These are phyloP conservation scores for Debaryomyces prosopidis DNA, from an alignment of 805 yeast genomes.

Conservation along the genomic window DNA sequence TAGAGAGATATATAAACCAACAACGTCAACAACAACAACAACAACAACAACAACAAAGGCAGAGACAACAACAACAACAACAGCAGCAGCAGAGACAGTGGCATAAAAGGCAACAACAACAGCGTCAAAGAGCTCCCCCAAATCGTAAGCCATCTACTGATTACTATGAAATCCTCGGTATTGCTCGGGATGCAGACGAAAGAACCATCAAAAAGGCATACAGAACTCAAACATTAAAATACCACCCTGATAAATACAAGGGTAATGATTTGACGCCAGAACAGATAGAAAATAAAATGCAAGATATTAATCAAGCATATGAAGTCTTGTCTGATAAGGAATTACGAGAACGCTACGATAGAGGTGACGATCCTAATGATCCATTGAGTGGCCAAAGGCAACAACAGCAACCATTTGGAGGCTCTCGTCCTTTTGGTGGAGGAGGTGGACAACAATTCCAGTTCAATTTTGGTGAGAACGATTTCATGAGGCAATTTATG, in stretches of 20 bases:
- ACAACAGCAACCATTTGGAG: constrained; percentile 9
- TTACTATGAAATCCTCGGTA: constrained; percentile 76
- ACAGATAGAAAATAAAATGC: constrained; percentile 80
- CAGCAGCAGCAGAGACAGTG: constrained; percentile 50
- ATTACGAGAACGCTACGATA: constrained; percentile 64
- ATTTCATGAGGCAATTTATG: constrained; percentile 18
- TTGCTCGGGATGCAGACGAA: constrained; percentile 65
- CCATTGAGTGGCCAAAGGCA: constrained; percentile 17
- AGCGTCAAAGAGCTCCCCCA: constrained; percentile 26
- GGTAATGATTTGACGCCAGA: constrained; percentile 63
- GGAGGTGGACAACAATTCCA: constrained; percentile 9
- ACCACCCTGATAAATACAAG: constrained; percentile 90
- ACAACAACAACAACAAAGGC: constrained; percentile 31
- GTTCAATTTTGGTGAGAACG: constrained; percentile 13
- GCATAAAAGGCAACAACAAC: constrained; percentile 38
- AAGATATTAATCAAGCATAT: constrained; percentile 90
- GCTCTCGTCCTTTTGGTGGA: constrained; percentile 5
- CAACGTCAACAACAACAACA: constrained; percentile 30
- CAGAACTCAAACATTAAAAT: constrained; percentile 72
- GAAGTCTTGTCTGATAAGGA: constrained; percentile 75
- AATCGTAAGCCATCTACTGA: constrained; percentile 52
- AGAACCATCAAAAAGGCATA: constrained; percentile 79
- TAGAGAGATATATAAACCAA: constrained; percentile 24
- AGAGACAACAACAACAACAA: constrained; percentile 42
- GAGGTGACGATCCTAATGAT: constrained; percentile 55